These are phyloP conservation scores for Scutellaria baicalensis DNA, from an alignment of 257 asterid genomes.

Conservation along the genomic window DNA sequence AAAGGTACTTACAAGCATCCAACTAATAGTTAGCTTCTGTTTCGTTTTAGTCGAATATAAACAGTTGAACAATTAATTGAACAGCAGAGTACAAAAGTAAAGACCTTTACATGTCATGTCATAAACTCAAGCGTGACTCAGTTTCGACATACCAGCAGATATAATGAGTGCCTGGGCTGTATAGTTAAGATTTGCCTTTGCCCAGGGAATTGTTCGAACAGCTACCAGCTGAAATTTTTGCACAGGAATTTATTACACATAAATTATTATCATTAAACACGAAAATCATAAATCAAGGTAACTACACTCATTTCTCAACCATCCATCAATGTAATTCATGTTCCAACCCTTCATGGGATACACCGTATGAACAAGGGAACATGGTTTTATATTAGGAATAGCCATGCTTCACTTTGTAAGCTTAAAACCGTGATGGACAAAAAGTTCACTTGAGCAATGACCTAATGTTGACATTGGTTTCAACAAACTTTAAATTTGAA, in stretches of 20 bases:
- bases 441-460: not conserved
- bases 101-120: not conserved
- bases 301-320: not conserved
- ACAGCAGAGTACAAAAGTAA: not conserved
- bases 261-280: not conserved
- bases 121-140: not conserved
- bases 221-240: slow-evolving; percentile 50
- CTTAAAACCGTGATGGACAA: not conserved
- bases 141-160: slow-evolving; percentile 56
- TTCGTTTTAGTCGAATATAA: not conserved
- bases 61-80: not conserved
- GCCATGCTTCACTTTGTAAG: not conserved
- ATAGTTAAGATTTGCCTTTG: slow-evolving; percentile 72
- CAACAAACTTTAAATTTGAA: not conserved
- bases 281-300: not conserved
- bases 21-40: not conserved
- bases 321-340: not conserved
- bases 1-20: not conserved
- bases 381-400: not conserved
- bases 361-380: not conserved
- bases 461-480: not conserved
- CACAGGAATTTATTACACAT: not conserved
- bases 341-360: not conserved
- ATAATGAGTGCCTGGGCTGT: slow-evolving; percentile 83
- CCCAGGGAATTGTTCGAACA: slow-evolving; percentile 73